A percentile compares a stretch with the other conserved stretches of the same genome.
Evolutionary conservation across 2,329 filamentous ascomycete genomes (phyloP).

Genomic region (Nemania sp.): DNA sequence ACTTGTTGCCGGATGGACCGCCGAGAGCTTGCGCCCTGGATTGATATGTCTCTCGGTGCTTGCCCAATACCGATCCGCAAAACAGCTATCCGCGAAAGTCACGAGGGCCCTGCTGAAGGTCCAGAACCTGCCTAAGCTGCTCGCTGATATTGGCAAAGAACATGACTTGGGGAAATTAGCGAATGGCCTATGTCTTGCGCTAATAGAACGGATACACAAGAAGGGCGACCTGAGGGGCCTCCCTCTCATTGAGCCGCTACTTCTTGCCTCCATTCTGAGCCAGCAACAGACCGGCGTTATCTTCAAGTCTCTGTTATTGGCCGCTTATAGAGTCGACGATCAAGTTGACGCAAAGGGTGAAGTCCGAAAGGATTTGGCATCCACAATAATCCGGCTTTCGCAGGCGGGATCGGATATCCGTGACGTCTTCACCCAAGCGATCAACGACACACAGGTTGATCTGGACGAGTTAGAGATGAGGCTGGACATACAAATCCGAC

Average conservation of each 20-base stretch:
- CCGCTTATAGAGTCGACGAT: conserved; percentile 62
- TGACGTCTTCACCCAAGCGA: conserved; percentile 67
- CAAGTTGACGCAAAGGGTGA: conserved; percentile 58
- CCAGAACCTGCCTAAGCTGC: conserved; percentile 60
- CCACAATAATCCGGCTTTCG: conserved; percentile 68
- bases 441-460: conserved; percentile 71
- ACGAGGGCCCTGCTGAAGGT: conserved; percentile 70
- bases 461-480: conserved; percentile 76
- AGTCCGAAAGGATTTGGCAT: conserved; percentile 66
- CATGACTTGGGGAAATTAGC: conserved; percentile 73
- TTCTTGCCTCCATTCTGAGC: conserved; percentile 63
- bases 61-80: conserved; percentile 75
- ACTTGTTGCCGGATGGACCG: conserved; percentile 75
- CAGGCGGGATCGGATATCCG: conserved; percentile 63
- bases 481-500: conserved; percentile 71
- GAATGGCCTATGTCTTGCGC: conserved; percentile 70
- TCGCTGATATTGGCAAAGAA: conserved; percentile 66
- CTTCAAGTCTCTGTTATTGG: conserved; percentile 67
- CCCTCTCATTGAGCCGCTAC: conserved; percentile 62
- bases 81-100: conserved; percentile 70
- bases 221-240: conserved; percentile 63
- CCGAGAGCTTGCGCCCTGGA: conserved; percentile 72
- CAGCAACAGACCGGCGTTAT: conserved; percentile 67
- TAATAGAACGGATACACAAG: conserved; percentile 65
- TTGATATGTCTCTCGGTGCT: conserved; percentile 81